Percentiles rank a stretch among this genome's conserved stretches.
Conservation (phyloP, 1,139 yeast species). For the Hansenula anomala region DNA sequence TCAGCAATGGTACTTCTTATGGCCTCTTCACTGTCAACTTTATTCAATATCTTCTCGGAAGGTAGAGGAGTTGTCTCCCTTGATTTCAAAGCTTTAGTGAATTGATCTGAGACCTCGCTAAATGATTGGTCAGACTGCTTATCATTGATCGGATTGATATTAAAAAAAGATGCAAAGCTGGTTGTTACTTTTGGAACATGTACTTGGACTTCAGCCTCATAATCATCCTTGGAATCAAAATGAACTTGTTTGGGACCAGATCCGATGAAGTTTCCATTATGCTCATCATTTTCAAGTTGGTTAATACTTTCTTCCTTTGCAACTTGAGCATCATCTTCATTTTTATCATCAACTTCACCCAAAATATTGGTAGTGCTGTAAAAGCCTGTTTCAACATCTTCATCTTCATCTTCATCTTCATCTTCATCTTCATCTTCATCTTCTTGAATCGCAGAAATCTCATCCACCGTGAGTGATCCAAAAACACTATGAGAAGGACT, state of each 20-base stretch:
- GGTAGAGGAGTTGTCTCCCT: not conserved
- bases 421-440: not conserved
- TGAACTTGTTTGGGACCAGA: too few species aligned
- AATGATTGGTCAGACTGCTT: not conserved
- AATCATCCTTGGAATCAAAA: too few species aligned
- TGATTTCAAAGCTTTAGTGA: not conserved
- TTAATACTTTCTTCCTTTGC: too few species aligned
- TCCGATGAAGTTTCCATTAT: too few species aligned
- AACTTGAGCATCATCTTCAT: too few species aligned
- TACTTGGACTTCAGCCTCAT: too few species aligned
- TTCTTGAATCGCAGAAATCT: slow-evolving; percentile 3
- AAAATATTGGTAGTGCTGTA: not conserved
- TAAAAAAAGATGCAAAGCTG: not conserved
- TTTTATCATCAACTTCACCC: not conserved
- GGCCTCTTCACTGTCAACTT: too few species aligned
- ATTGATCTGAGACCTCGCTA: not conserved
- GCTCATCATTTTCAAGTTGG: too few species aligned
- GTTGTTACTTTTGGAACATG: too few species aligned
- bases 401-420: not conserved
- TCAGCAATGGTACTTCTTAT: too few species aligned
- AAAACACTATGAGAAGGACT: slow-evolving; percentile 20
- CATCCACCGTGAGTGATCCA: slow-evolving; percentile 13
- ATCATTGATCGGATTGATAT: not conserved
- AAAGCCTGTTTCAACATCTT: not conserved
- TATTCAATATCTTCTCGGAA: too few species aligned